Evolutionary conservation across 2,329 filamentous ascomycete genomes (phyloP), one percentile per base, ranked within the genome.

Genomic region (Fusarium avenaceum): DNA sequence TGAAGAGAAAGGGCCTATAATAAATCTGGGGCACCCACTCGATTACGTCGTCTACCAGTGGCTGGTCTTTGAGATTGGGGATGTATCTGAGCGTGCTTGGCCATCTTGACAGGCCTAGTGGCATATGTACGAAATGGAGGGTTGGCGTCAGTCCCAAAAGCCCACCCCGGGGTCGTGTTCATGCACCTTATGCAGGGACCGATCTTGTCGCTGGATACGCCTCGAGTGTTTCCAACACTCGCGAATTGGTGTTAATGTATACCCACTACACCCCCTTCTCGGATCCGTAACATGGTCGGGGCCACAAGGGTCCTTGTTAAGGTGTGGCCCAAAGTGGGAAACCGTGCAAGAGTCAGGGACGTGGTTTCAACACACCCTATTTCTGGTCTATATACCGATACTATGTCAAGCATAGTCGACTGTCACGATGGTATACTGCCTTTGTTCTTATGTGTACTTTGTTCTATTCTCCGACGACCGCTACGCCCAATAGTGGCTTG

Each of bases 181-280:
- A 56, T 66, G 35, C 49, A 59, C 4, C 42, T 64, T 57, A 73
- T 73, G 69, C 71, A 73, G 71, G 72, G 69, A 63, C 69, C 60
- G 63, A 70, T 65, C 33, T 57, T 43, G 39, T 53, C 39, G 43
- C 39, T 26, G 53, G 28, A 42, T 49, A 59, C 28, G 48, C 35
- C 17, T 45, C 48, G 54, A 53, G 33, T 33, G 42, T 24, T 39
- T 10, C 40, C 47, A 22, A 43, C 46, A 26, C 28, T 17, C 35
- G 22, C 39, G 26, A 45, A 10, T 33, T 52, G 53, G 53, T 20
- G 57, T 56, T 44, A 7, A 49, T 20, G 40, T 38, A 71, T 45
- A 48, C 38, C 47, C 55, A 47, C 49, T 43, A 50, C 46, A 48
- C 64, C 55, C 70, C 63, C 43, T 57, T 56, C 57, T 47, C 24